phyloP scores from a whole-genome alignment of 208 protist genomes.

The Acanthamoeba sp. region DNA sequence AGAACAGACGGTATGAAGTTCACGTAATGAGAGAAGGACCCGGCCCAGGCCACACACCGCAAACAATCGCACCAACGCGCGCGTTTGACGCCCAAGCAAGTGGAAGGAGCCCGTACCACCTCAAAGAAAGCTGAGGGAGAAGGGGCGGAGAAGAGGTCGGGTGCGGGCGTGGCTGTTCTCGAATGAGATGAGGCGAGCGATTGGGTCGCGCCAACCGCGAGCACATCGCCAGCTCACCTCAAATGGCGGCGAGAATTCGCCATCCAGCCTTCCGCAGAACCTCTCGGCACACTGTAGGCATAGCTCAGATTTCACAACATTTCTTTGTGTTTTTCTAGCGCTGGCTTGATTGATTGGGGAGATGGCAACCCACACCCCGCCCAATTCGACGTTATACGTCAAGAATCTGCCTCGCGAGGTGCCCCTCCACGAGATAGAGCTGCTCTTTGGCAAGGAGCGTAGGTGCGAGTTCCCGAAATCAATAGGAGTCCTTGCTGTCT shows the following conservation, averaged over 20 bases:
- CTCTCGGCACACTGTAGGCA: neutral
- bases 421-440: conserved; percentile 13
- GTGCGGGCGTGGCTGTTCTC: neutral
- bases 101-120: neutral
- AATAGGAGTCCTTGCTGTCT: neutral
- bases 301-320: neutral
- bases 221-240: neutral
- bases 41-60: neutral
- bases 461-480: neutral
- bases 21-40: neutral
- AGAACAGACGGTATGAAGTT: neutral
- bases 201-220: neutral
- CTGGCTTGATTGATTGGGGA: neutral
- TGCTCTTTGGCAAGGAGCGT: conserved; percentile 36
- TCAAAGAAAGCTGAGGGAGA: neutral
- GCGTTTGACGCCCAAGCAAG: neutral
- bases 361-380: conserved; percentile 18
- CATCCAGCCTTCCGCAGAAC: neutral
- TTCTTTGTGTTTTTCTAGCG: neutral
- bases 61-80: neutral
- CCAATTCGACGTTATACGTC: conserved; percentile 16
- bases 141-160: neutral
- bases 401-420: conserved; percentile 23
- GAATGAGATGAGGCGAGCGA: neutral
- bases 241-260: conserved; percentile 2